Conservation (phyloP, 2,329 filamentous ascomycete species). For the Claviceps paspali region DNA sequence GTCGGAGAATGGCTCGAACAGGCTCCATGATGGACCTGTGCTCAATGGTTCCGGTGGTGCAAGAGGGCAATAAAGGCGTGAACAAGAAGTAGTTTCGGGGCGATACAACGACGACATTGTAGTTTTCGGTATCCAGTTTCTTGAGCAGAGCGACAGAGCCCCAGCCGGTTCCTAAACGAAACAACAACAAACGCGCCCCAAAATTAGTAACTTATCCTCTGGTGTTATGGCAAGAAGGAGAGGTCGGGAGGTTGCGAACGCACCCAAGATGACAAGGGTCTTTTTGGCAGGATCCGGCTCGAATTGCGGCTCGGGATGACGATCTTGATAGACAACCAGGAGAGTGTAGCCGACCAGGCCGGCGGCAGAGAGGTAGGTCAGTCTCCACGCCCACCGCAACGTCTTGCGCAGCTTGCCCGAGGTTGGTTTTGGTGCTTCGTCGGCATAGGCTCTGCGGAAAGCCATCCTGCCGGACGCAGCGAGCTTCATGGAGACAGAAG, state of each 20-base stretch:
- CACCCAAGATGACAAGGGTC: conserved; percentile 90
- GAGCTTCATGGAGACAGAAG: conserved; percentile 20
- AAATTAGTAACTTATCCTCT: conserved; percentile 1
- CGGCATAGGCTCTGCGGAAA: conserved; percentile 33
- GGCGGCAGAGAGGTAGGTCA: conserved; percentile 61
- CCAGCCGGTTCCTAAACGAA: conserved; percentile 95
- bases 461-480: conserved; percentile 21
- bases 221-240: too few relatives aligned
- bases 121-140: conserved; percentile 97
- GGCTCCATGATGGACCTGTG: conserved; percentile 99
- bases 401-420: conserved; percentile 47
- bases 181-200: too few relatives aligned
- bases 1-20: conserved; percentile 84
- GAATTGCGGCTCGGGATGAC: conserved; percentile 67
- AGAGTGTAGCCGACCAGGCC: conserved; percentile 55
- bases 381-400: conserved; percentile 69
- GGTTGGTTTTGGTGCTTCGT: conserved; percentile 34
- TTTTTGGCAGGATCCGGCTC: conserved; percentile 81
- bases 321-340: conserved; percentile 71
- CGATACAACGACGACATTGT: conserved; percentile 96
- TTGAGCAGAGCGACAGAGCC: conserved; percentile 89
- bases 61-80: conserved; percentile 91
- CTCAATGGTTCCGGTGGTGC: conserved; percentile 93
- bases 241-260: too few relatives aligned
- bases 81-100: conserved; percentile 99